Evolutionary conservation across 371 early-diverging fungal species (phyloP).

Genomic region (Actinomucor elegans): DNA sequence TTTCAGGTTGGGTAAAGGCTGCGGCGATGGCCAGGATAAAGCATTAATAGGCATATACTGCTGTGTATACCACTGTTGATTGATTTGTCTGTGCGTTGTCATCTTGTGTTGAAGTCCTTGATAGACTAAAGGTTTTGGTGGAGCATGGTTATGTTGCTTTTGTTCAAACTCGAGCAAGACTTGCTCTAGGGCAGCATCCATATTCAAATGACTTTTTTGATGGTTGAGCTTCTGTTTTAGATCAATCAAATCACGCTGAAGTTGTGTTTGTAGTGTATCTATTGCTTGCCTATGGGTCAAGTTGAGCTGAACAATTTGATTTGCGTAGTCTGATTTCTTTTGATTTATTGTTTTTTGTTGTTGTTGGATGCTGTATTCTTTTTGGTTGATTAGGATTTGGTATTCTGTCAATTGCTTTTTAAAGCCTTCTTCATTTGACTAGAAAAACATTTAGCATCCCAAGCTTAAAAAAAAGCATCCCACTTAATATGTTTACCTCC

Average conservation of each 20-base stretch:
- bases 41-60: conserved; percentile 20
- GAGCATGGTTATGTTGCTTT: conserved; percentile 18
- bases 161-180: conserved; percentile 22
- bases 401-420: neutral
- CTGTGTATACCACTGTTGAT: conserved; percentile 14
- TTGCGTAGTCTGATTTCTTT: conserved; percentile 1
- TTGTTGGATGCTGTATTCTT: neutral
- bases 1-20: conserved; percentile 9
- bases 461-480: no score
- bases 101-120: neutral
- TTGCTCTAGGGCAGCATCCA: conserved; percentile 10
- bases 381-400: neutral
- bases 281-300: neutral
- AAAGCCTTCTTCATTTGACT: conserved; percentile 8
- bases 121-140: neutral
- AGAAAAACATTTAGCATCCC: no score
- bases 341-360: neutral
- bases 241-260: neutral
- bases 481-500: no score
- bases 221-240: neutral
- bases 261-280: neutral
- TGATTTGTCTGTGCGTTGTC: neutral
- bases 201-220: neutral
- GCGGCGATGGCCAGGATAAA: conserved; percentile 27
- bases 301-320: conserved; percentile 1